These are phyloP conservation scores for Neonectria sp. DNA, from an alignment of 2,329 filamentous ascomycete species.

Conservation along the genomic window DNA sequence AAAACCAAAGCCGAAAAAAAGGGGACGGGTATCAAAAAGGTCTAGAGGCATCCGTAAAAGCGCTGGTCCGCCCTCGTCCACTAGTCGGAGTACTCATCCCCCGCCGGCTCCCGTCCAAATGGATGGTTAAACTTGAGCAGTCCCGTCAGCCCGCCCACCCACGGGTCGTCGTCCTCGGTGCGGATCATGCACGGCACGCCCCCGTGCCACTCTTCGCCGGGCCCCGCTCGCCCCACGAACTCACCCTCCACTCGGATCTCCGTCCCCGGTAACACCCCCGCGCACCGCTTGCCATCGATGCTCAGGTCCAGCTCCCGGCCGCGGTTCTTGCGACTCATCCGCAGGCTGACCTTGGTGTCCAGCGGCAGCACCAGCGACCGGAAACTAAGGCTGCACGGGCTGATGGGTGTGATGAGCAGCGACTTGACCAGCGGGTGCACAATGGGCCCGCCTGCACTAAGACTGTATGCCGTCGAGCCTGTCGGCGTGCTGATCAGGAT, in stretches of 20 bases:
- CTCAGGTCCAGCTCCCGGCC: conserved; percentile 84
- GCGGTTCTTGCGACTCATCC: conserved; percentile 85
- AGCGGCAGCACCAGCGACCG: conserved; percentile 90
- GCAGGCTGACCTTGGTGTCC: conserved; percentile 86
- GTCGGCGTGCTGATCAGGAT: conserved; percentile 96
- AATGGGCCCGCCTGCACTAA: conserved; percentile 94
- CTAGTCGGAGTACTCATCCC: conserved; percentile 50
- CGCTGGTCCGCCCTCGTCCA: not conserved
- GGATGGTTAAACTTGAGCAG: conserved; percentile 98
- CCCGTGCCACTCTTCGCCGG: conserved; percentile 72
- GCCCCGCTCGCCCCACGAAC: conserved; percentile 69
- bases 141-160: conserved; percentile 95
- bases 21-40: conserved; percentile 22
- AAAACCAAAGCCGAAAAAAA: not conserved
- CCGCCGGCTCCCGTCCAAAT: conserved; percentile 73
- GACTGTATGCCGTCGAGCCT: conserved; percentile 93
- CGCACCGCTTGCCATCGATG: conserved; percentile 81
- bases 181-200: conserved; percentile 95
- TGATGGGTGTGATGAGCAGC: conserved; percentile 93
- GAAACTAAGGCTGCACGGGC: conserved; percentile 92
- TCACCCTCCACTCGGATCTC: conserved; percentile 94
- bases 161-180: conserved; percentile 85
- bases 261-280: conserved; percentile 80
- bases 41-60: conserved; percentile 9
- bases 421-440: conserved; percentile 94